These are phyloP conservation scores for Oryza glaberrima DNA, from an alignment of 176 grass and related monocot genomes.

Conservation along the genomic window DNA sequence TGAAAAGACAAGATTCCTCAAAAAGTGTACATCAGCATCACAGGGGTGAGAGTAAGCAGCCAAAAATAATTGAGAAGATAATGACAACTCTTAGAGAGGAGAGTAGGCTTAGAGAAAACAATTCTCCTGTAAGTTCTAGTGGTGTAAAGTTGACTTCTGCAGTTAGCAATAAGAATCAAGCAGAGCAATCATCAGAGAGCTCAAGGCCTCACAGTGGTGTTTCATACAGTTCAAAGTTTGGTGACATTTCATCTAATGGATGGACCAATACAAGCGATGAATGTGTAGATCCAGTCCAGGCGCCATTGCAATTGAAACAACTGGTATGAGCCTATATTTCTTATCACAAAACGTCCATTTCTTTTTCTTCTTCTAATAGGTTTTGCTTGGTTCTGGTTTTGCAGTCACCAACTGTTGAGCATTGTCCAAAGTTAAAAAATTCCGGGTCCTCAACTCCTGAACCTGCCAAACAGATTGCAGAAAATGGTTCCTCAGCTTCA, in stretches of 20 bases:
- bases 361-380: conserved; percentile 12
- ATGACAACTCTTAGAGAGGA: conserved; percentile 78
- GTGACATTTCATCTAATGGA: conserved; percentile 49
- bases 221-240: conserved; percentile 52
- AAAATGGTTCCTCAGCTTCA: conserved; percentile 44
- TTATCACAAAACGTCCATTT: neutral
- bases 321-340: conserved; percentile 53
- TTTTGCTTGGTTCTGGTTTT: conserved; percentile 40
- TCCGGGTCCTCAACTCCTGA: conserved; percentile 53
- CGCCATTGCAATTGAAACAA: conserved; percentile 65
- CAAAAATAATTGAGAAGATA: conserved; percentile 86
- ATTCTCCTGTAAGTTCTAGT: conserved; percentile 61
- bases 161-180: conserved; percentile 46
- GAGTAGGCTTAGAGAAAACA: conserved; percentile 64
- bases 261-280: conserved; percentile 47
- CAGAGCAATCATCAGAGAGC: conserved; percentile 48
- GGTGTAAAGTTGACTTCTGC: conserved; percentile 48
- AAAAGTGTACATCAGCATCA: conserved; percentile 59
- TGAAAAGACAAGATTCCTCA: conserved; percentile 64
- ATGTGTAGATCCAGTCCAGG: conserved; percentile 47
- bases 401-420: conserved; percentile 75
- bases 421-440: conserved; percentile 53
- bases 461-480: conserved; percentile 57
- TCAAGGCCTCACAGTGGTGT: conserved; percentile 52
- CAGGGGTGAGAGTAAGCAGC: conserved; percentile 66